These are phyloP conservation scores for Cryphonectria naterciae DNA, from an alignment of 2,329 filamentous ascomycete species.

Conservation along the genomic window DNA sequence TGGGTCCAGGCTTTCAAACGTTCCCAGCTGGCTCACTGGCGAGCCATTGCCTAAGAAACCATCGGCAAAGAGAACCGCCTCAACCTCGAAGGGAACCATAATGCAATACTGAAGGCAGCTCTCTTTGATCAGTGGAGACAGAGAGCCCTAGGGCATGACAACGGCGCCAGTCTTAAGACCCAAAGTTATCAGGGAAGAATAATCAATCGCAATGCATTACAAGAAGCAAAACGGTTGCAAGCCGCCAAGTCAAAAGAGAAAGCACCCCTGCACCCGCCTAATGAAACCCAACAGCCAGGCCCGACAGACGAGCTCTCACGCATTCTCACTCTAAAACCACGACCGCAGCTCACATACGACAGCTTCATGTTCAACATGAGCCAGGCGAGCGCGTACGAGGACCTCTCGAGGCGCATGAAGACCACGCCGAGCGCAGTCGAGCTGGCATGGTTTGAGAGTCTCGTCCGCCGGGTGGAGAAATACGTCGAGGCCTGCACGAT, in stretches of 20 bases:
- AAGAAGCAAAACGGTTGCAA: neutral
- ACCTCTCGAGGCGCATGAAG: neutral
- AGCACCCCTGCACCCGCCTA: neutral
- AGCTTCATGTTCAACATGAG: slow-evolving; percentile 7
- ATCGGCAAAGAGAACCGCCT: neutral
- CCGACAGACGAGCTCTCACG: neutral
- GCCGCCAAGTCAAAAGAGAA: neutral
- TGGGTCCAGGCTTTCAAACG: neutral
- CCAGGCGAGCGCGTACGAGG: neutral
- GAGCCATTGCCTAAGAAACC: neutral
- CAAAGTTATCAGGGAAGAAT: neutral
- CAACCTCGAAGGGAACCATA: neutral
- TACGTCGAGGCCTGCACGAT: slow-evolving; percentile 3
- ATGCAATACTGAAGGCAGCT: neutral
- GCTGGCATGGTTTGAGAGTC: neutral
- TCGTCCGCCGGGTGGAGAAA: neutral
- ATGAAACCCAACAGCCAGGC: neutral
- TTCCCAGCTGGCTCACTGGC: neutral
- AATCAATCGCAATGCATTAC: neutral
- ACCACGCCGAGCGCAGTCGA: neutral
- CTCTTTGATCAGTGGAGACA: neutral
- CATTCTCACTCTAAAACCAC: neutral
- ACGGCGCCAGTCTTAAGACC: neutral
- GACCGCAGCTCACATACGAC: slow-evolving; percentile 6
- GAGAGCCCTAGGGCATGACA: accelerated